Conservation (phyloP, 1,139 yeast species). For the Magnusiomyces clavatus region DNA sequence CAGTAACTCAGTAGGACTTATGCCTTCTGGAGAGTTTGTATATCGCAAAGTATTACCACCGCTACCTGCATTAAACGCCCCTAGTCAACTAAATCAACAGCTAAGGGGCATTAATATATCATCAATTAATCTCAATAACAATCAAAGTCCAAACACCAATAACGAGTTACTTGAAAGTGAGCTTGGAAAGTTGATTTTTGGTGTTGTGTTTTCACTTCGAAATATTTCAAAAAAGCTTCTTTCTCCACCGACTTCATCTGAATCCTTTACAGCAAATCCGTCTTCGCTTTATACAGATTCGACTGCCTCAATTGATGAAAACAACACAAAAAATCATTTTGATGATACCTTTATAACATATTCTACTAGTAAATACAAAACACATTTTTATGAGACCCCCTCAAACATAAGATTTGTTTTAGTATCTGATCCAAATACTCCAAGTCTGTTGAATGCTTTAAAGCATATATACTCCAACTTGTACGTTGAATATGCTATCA, state of each 20-base stretch:
- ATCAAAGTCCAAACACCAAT: constrained; percentile 11
- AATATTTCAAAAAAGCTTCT: constrained; percentile 63
- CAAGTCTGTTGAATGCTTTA: constrained; percentile 52
- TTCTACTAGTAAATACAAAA: constrained; percentile 63
- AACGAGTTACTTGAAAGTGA: constrained; percentile 2
- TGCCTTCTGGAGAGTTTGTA: constrained; percentile 1
- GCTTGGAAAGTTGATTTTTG: constrained; percentile 59
- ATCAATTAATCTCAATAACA: not conserved
- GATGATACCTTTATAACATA: constrained; percentile 55
- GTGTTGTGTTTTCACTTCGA: constrained; percentile 75
- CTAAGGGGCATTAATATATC: no score
- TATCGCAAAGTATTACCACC: constrained; percentile 1
- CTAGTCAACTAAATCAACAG: no score
- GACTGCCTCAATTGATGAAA: constrained; percentile 13
- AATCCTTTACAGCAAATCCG: constrained; percentile 4
- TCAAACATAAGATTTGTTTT: constrained; percentile 70
- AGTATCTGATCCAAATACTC: constrained; percentile 59
- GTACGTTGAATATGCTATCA: constrained; percentile 61
- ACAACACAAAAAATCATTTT: not conserved
- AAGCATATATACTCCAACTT: constrained; percentile 60
- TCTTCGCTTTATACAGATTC: constrained; percentile 4
- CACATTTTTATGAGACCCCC: constrained; percentile 75
- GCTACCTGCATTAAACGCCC: not conserved
- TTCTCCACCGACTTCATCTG: constrained; percentile 12
- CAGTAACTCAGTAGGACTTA: not conserved